Base-by-base conservation (phyloP, 306 rosid genomes). In the Prunus kanzakura region DNA sequence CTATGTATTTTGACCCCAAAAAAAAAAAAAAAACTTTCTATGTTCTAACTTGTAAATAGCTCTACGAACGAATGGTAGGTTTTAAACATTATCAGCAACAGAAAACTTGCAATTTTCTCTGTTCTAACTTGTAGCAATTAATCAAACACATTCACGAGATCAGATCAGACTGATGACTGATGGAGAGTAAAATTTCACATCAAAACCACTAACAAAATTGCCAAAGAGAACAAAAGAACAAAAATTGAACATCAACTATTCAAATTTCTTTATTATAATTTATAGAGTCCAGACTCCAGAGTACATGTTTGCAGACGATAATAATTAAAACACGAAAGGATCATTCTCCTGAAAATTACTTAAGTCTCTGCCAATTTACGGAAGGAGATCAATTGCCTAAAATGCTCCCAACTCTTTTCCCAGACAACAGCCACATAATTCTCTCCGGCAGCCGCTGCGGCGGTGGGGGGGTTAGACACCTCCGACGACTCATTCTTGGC, bases 311-410 rank as follows among this genome's bases (percentile, higher is more conserved):
- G 4, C 12, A 56, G 20, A 9, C 8, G 11, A 19, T 23, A 56
- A 8, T 1, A 8, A 20, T 9, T 19, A 9, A 20, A 56, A 56
- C 20, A 52, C 8, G 0, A 18, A 8, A 56, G 1, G 27, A 56
- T 56, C 29, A 56, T 20, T 2, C 3, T 25, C 64, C 64, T 10
- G 6, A 25, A 12, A 2, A 23, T 49, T 4, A 47, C 5, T 4
- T 69, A 16, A 16, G 4, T 50, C 29, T 22, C 12, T 54, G 32
- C 69, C 13, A 60, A 60, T 1, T 67, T 69, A 45, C 72, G 45
- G 22, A 90, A 90, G 9, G 92, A 88, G 32, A 87, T 82, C 6
- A 90, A 81, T 45, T 81, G 76, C 71, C 19, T 45, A 30, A 11
- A 72, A 66, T 77, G 60, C 71, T 35, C 22, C 86, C 86, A 84